phyloP scores from a whole-genome alignment of 495 filamentous ascomycete genomes.

The Patellaria atrata region DNA sequence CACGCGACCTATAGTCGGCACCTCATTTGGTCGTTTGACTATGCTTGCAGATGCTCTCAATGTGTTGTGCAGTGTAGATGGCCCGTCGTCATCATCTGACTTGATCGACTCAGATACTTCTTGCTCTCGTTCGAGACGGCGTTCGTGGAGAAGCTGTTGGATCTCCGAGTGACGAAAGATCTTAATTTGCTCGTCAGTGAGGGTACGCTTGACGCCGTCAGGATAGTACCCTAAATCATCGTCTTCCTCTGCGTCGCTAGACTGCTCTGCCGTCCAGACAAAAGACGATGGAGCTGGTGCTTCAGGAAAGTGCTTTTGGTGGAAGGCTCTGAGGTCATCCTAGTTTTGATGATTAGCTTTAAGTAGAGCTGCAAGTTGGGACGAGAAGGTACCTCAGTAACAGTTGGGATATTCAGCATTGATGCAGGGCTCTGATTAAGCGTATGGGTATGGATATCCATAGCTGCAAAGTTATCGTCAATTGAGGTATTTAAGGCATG shows the following conservation, averaged over 20 bases:
- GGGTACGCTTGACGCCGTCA: conserved; percentile 77
- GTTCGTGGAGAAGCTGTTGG: conserved; percentile 28
- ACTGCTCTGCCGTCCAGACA: conserved; percentile 1
- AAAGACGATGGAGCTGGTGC: conserved; percentile 29
- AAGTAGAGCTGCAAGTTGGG: neutral
- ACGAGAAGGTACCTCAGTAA: conserved; percentile 16
- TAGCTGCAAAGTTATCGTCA: too few relatives aligned
- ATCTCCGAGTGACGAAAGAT: conserved; percentile 89
- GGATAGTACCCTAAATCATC: conserved; percentile 76
- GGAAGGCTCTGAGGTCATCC: conserved; percentile 62
- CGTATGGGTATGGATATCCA: too few relatives aligned
- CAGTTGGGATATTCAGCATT: conserved; percentile 10
- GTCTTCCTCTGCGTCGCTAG: conserved; percentile 34
- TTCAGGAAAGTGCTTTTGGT: conserved; percentile 38
- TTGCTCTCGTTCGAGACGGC: conserved; percentile 1
- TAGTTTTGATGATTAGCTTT: conserved; percentile 25
- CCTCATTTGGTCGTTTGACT: neutral
- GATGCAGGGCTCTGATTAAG: neutral
- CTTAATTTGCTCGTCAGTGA: conserved; percentile 82
- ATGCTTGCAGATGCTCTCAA: neutral
- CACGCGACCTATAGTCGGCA: neutral
- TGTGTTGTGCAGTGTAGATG: neutral
- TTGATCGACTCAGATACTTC: neutral
- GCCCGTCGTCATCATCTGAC: neutral
- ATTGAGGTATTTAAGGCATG: too few relatives aligned